phyloP scores from a whole-genome alignment of 805 yeast species.

The Schwanniomyces sp. region DNA sequence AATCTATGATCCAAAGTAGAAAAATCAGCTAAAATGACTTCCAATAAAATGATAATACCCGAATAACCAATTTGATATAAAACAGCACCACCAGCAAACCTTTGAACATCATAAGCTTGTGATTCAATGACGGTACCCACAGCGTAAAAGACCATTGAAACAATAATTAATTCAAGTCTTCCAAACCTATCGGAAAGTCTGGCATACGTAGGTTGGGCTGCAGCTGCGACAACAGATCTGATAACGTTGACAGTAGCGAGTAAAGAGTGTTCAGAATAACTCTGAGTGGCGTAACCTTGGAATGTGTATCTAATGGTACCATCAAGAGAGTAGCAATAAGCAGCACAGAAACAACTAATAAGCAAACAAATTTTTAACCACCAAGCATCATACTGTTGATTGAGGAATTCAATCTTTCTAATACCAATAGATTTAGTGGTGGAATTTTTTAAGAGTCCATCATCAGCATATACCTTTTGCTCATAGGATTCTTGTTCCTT shows the following conservation, averaged over 20 bases:
- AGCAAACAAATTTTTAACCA: conserved; percentile 42
- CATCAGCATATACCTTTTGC: neutral
- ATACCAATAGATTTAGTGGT: conserved; percentile 48
- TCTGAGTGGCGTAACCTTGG: conserved; percentile 55
- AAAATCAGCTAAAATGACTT: conserved; percentile 63
- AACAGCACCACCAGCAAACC: conserved; percentile 67
- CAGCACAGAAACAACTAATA: conserved; percentile 50
- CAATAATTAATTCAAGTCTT: conserved; percentile 50
- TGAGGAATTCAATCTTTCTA: conserved; percentile 53
- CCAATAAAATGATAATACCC: conserved; percentile 57
- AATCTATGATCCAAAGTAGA: conserved; percentile 73
- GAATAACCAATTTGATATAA: conserved; percentile 53
- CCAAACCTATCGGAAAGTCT: conserved; percentile 69
- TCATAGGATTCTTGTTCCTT: neutral
- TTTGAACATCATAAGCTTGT: conserved; percentile 55
- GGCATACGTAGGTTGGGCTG: conserved; percentile 64
- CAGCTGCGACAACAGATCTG: conserved; percentile 62
- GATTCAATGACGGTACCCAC: conserved; percentile 66
- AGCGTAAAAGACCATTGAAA: conserved; percentile 54
- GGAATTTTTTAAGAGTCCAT: neutral
- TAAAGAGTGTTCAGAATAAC: conserved; percentile 55
- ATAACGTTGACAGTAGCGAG: conserved; percentile 60
- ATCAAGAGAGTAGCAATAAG: conserved; percentile 63
- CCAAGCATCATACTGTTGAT: conserved; percentile 43
- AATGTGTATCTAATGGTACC: conserved; percentile 47